Percentiles rank a stretch among this genome's conserved stretches.
Evolutionary conservation across 2,329 filamentous ascomycete genomes (phyloP).

Genomic region (Penicillium sp.): DNA sequence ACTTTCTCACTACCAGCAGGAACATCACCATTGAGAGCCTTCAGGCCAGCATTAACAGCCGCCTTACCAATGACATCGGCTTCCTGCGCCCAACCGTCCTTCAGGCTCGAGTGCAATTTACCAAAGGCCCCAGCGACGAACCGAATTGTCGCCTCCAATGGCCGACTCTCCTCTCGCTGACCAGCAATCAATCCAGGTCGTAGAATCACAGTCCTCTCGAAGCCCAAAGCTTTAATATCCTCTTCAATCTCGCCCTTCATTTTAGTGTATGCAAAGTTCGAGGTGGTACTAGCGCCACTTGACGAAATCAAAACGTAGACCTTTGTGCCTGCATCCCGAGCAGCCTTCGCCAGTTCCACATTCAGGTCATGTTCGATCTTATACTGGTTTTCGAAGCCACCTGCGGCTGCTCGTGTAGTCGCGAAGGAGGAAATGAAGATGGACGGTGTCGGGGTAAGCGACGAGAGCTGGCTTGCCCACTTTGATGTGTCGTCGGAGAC

Average conservation of each 20-base stretch:
- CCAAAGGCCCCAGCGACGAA: conserved; percentile 62
- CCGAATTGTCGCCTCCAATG: conserved; percentile 62
- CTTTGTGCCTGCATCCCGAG: conserved; percentile 72
- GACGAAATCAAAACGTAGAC: conserved; percentile 79
- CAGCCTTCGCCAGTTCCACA: conserved; percentile 74
- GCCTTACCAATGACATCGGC: conserved; percentile 67
- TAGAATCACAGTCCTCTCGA: conserved; percentile 77
- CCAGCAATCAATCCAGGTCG: conserved; percentile 79
- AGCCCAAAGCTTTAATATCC: conserved; percentile 70
- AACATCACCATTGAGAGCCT: conserved; percentile 46
- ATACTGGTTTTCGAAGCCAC: conserved; percentile 78
- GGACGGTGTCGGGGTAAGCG: conserved; percentile 60
- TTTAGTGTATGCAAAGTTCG: conserved; percentile 59
- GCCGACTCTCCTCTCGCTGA: conserved; percentile 64
- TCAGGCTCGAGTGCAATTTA: conserved; percentile 56
- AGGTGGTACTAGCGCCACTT: conserved; percentile 56
- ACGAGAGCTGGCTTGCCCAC: conserved; percentile 68
- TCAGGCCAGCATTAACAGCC: conserved; percentile 43
- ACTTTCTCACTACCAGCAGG: conserved; percentile 47
- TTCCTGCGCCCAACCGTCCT: conserved; percentile 75
- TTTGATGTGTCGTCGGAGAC: conserved; percentile 69
- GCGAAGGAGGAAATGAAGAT: conserved; percentile 79
- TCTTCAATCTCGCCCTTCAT: conserved; percentile 94
- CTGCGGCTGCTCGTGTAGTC: conserved; percentile 77
- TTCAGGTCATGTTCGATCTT: conserved; percentile 90